Evolutionary conservation across 1,139 yeast species (phyloP), one percentile per base, ranked within the genome.

Genomic region (Scheffersomyces segobiensis): DNA sequence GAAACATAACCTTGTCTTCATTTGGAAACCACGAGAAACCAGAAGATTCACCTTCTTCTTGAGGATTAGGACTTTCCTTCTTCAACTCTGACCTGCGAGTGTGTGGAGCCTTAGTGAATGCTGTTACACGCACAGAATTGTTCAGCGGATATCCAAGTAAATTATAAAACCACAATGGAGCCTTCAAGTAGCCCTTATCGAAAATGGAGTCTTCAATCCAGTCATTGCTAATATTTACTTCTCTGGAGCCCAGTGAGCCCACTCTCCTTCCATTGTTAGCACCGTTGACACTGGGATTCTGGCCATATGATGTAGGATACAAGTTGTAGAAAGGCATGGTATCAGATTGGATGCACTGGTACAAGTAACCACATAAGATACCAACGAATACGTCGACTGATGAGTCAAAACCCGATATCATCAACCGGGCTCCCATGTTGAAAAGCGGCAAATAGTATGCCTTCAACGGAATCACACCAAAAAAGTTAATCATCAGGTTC

Each of bases 381-480:
- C 91, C 90, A 19, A 80, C 67, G 2, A 81, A 59, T 0, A 84
- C 74, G 59, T 79, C 77, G 18, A 78, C 64, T 55, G 83, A 77
- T 2, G 79, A 61, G 3, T 70, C 59, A 47, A 65, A 72, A 1
- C 87, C 87, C 48, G 75, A 79, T 3, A 79, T 68, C 22, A 86
- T 70, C 54, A 83, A 69, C 56, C 83, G 77, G 64, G 83, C 74
- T 0, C 83, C 82, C 49, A 85, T 64, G 52, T 84, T 81, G 54
- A 85, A 87, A 10, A 86, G 73, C 3, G 91, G 91, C 57, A 86
- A 71, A 60, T 86, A 78, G 56, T 85, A 84, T 0, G 88, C 89
- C 63, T 84, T 84, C 52, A 86, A 80, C 2, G 87, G 86, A 58
- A 87, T 71, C 57, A 87, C 71, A 0, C 83, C 83, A 65, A 85